Evolutionary conservation across 768 basidiomycete species (phyloP).

Genomic region (Pisolithus sp.): DNA sequence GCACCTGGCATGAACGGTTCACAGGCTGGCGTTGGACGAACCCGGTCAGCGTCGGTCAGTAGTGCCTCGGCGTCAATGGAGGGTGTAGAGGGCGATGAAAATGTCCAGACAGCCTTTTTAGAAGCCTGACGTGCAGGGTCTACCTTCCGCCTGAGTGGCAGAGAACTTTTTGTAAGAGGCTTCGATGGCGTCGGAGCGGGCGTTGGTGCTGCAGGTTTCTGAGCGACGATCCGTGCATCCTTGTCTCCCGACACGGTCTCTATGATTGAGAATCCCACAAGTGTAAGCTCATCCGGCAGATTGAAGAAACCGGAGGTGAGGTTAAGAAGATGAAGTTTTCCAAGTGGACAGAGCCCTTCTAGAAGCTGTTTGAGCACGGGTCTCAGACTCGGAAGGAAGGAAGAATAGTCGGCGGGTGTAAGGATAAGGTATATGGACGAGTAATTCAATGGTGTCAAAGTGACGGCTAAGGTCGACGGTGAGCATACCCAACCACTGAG

Average conservation of each 20-base stretch:
- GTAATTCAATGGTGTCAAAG: constrained; percentile 48
- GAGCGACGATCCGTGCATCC: constrained; percentile 51
- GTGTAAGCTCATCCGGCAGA: constrained; percentile 53
- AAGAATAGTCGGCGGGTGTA: constrained; percentile 53
- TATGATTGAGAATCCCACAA: constrained; percentile 59
- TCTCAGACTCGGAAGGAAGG: constrained; percentile 45
- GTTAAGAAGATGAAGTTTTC: constrained; percentile 63
- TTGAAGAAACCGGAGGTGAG: constrained; percentile 36
- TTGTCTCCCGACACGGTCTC: constrained; percentile 31
- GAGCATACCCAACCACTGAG: constrained; percentile 1
- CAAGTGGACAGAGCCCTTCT: constrained; percentile 54
- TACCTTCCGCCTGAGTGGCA: constrained; percentile 49
- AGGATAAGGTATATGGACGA: constrained; percentile 66
- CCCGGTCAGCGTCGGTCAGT: constrained; percentile 76
- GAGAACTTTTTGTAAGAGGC: constrained; percentile 16
- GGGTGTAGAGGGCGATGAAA: constrained; percentile 63
- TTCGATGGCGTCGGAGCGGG: constrained; percentile 34
- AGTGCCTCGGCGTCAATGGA: constrained; percentile 79
- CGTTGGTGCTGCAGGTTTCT: constrained; percentile 54
- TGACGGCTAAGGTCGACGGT: constrained; percentile 42
- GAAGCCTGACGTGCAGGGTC: constrained; percentile 55
- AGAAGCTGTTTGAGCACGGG: constrained; percentile 56
- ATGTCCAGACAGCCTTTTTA: constrained; percentile 86
- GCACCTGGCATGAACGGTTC: constrained; percentile 50
- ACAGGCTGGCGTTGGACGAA: constrained; percentile 70